Evolutionary conservation across 352 stramenopile genomes (phyloP).

Genomic region (Globisporangium ultimum): DNA sequence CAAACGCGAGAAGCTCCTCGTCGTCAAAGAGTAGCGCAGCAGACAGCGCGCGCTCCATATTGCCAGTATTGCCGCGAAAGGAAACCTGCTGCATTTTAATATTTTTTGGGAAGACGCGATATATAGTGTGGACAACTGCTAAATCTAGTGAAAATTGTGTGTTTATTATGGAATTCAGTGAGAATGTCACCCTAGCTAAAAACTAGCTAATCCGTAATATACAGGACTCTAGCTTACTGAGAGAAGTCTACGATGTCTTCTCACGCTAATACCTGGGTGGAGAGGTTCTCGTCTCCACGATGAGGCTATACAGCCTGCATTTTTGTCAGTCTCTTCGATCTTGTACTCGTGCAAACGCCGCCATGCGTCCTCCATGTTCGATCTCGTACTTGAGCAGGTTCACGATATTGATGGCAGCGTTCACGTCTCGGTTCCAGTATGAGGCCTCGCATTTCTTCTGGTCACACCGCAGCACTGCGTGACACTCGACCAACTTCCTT

Average conservation of each 20-base stretch:
- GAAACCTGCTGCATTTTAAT: too few species aligned
- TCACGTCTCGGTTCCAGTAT: conserved; percentile 7
- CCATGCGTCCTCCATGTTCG: background rate
- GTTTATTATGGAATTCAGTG: conserved; percentile 10
- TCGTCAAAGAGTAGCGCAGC: too few species aligned
- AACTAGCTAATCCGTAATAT: conserved; percentile 8
- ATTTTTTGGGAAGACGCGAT: too few species aligned
- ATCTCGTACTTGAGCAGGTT: conserved; percentile 2
- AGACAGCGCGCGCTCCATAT: too few species aligned
- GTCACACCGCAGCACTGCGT: conserved; percentile 1
- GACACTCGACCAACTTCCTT: conserved; percentile 7
- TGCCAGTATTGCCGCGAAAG: too few species aligned
- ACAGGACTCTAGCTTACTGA: conserved; percentile 3
- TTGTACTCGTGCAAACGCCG: background rate
- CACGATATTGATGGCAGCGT: conserved; percentile 8
- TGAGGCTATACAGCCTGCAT: background rate
- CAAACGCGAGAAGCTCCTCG: too few species aligned
- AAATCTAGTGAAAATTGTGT: too few species aligned
- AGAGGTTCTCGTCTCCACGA: background rate
- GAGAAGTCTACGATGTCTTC: background rate
- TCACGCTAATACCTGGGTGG: background rate
- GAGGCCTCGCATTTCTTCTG: conserved; percentile 1
- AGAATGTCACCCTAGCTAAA: conserved; percentile 6
- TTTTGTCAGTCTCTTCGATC: background rate
- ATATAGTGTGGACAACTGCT: too few species aligned